These are phyloP conservation scores for Magnolia changhungtana DNA, from an alignment of 164 flowering plant species.

Conservation along the genomic window DNA sequence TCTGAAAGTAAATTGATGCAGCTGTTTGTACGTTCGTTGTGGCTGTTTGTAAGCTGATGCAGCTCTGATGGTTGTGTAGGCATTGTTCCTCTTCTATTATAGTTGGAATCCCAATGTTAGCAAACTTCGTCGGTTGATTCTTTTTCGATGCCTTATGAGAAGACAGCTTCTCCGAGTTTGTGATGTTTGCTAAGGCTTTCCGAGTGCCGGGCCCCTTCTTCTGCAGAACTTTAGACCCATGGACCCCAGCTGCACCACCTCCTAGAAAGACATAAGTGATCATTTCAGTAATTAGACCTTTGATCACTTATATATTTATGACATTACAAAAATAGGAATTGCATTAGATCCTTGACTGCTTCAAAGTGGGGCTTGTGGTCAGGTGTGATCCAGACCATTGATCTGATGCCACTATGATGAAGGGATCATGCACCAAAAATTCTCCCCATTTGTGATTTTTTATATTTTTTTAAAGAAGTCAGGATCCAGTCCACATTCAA, in stretches of 20 bases:
- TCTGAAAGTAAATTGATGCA: constrained; percentile 28
- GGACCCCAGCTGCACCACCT: constrained; percentile 23
- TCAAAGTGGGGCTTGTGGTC: neutral
- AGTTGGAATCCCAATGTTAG: constrained; percentile 2
- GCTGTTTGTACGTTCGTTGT: constrained; percentile 17
- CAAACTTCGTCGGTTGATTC: constrained; percentile 19
- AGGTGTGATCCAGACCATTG: too few species aligned
- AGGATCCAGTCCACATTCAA: too few species aligned
- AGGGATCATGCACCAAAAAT: too few species aligned
- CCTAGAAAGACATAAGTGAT: neutral
- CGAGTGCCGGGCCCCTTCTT: constrained; percentile 39
- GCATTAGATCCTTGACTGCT: neutral
- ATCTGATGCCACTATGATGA: neutral
- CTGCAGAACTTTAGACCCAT: constrained; percentile 21
- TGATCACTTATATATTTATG: too few species aligned
- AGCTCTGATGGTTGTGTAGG: constrained; percentile 61
- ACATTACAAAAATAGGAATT: too few species aligned
- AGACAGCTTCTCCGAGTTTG: constrained; percentile 49
- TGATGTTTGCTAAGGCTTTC: constrained; percentile 55
- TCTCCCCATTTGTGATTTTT: too few species aligned
- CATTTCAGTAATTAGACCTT: neutral
- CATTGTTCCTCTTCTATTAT: constrained; percentile 40
- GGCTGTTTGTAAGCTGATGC: constrained; percentile 41
- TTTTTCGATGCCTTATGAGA: constrained; percentile 30
- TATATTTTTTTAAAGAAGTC: too few species aligned